These are phyloP conservation scores for Penicillium griseofulvum DNA, from an alignment of 2,329 filamentous ascomycete species.

Conservation along the genomic window DNA sequence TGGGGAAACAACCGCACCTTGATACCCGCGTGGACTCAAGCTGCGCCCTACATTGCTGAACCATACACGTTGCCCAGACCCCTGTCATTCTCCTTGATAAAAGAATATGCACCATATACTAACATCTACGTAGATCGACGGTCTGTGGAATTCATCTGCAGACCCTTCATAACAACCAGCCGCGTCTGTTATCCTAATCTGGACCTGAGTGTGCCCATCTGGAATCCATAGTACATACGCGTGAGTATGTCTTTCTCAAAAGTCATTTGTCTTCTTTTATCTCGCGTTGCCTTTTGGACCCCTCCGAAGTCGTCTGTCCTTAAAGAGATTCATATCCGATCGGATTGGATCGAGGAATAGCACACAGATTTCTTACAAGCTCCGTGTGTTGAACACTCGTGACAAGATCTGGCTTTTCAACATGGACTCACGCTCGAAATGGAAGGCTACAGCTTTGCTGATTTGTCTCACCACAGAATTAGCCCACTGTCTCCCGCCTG, in stretches of 20 bases:
- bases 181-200: conserved; percentile 5
- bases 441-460: conserved; percentile 32
- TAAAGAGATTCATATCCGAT: conserved; percentile 2
- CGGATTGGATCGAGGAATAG: conserved; percentile 11
- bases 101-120: not conserved
- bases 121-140: conserved; percentile 17
- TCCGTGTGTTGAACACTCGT: not conserved
- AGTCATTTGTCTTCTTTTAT: not conserved
- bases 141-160: conserved; percentile 13
- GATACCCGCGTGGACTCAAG: conserved; percentile 3
- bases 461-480: conserved; percentile 35
- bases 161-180: conserved; percentile 16
- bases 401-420: not conserved
- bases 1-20: conserved; percentile 11
- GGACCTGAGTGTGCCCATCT: conserved; percentile 1
- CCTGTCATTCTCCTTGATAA: not conserved
- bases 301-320: conserved; percentile 2
- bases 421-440: conserved; percentile 24
- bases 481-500: conserved; percentile 26
- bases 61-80: conserved; percentile 1
- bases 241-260: conserved; percentile 11
- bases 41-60: conserved; percentile 24
- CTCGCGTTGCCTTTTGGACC: not conserved
- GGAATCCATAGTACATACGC: conserved; percentile 18
- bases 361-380: not conserved